Evolutionary conservation across 2,329 filamentous ascomycete species (phyloP).

Genomic region (Septoria petroselini): DNA sequence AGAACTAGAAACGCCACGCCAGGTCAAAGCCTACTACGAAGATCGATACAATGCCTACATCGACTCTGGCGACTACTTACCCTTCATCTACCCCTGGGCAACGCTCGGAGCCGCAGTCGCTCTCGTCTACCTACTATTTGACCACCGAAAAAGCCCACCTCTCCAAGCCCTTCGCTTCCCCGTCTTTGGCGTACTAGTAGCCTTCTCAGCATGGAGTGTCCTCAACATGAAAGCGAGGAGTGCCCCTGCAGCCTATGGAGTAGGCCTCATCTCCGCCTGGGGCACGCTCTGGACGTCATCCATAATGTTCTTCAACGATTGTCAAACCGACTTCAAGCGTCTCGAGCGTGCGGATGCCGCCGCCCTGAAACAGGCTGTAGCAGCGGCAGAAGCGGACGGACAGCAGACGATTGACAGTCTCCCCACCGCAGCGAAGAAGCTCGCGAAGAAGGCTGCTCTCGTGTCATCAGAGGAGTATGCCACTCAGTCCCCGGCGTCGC

Average conservation of each 20-base stretch:
- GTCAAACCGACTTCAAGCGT: constrained; percentile 54
- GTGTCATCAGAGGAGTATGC: constrained; percentile 1
- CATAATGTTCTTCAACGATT: constrained; percentile 56
- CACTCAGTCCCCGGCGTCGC: constrained; percentile 16
- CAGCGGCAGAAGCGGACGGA: constrained; percentile 7
- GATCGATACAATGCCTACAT: constrained; percentile 42
- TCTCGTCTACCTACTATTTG: constrained; percentile 52
- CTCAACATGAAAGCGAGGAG: constrained; percentile 47
- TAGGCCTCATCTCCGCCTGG: constrained; percentile 56
- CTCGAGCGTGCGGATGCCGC: constrained; percentile 46
- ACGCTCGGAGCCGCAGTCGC: constrained; percentile 42
- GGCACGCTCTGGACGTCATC: constrained; percentile 53
- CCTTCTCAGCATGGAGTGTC: constrained; percentile 46
- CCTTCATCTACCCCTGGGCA: constrained; percentile 47
- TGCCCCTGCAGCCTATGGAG: constrained; percentile 53
- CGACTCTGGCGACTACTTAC: constrained; percentile 40
- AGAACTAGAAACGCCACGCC: constrained; percentile 28
- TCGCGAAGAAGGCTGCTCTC: not conserved
- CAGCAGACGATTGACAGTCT: constrained; percentile 5
- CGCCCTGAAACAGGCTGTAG: constrained; percentile 2
- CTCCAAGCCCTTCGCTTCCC: constrained; percentile 45
- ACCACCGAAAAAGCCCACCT: constrained; percentile 43
- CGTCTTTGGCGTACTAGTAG: constrained; percentile 46
- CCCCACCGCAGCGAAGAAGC: constrained; percentile 9
- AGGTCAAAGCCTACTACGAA: constrained; percentile 38